Base-by-base conservation (phyloP, 2,329 filamentous ascomycete genomes). In the Magnaporthiopsis rhizophila region DNA sequence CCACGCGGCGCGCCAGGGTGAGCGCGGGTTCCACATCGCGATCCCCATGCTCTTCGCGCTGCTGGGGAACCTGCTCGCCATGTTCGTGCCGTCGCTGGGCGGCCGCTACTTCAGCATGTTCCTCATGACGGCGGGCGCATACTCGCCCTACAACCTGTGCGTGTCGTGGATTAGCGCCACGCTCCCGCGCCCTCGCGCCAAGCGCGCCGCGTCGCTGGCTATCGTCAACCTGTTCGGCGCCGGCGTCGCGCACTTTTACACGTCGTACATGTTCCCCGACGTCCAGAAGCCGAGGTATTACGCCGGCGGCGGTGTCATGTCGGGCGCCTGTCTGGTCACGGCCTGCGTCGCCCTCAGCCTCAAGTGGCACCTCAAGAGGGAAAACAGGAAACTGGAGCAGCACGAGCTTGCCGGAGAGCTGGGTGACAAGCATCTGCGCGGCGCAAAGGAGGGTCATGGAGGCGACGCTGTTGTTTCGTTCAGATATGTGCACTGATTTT, bases 131-230 rank as follows among this genome's bases (percentile, higher is more conserved):
- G 56, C 68, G 7, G 66, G 64, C 57, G 62, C 65, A 3, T 90
- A 89, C 70, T 82, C 83, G 1, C 83, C 85, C 61, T 91, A 87
- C 71, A 89, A 89, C 0, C 87, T 90, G 1, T 81, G 81, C 1
- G 78, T 91, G 4, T 83, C 87, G 2, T 95, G 90, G 90, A 91
- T 93, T 67, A 86, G 83, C 60, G 91, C 89, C 72, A 89, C 87
- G 1, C 81, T 94, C 62, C 89, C 90, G 0, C 84, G 90, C 6
- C 90, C 91, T 3, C 88, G 89, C 0, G 86, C 89, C 2, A 93
- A 93, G 77, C 83, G 89, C 66, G 80, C 80, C 1, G 79, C 89
- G 0, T 89, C 89, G 0, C 74, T 94, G 6, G 90, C 89, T 0
- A 86, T 89, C 66, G 91, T 93, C 75, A 94, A 94, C 71, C 2